These are phyloP conservation scores for Boletus huronensis DNA, from an alignment of 768 basidiomycete species.

Conservation along the genomic window DNA sequence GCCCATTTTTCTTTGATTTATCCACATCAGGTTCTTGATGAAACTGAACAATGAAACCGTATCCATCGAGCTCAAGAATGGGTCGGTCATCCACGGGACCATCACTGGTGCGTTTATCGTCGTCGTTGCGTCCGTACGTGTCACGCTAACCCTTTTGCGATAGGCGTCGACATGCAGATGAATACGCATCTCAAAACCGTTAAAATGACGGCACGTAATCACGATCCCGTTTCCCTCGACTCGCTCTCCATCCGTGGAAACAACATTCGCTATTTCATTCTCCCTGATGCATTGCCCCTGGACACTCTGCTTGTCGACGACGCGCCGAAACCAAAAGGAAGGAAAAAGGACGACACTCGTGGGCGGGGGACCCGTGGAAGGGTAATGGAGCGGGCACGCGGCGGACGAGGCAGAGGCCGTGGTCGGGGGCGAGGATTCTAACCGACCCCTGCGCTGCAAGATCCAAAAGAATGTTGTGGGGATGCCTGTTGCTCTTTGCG, in stretches of 20 bases:
- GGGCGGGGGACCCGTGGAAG: constrained; percentile 55
- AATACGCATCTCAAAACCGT: constrained; percentile 98
- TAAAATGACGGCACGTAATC: constrained; percentile 91
- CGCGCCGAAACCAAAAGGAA: constrained; percentile 90
- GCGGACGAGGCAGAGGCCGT: constrained; percentile 54
- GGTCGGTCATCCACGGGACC: constrained; percentile 91
- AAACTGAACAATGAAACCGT: constrained; percentile 99
- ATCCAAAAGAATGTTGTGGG: constrained; percentile 6
- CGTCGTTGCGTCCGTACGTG: not conserved
- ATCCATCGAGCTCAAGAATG: constrained; percentile 97
- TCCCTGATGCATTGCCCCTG: constrained; percentile 95
- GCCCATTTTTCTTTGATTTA: constrained; percentile 15
- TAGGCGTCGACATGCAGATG: constrained; percentile 99
- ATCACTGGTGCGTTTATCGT: constrained; percentile 73
- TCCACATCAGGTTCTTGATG: constrained; percentile 85
- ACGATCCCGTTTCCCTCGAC: constrained; percentile 84
- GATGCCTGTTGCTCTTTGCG: not conserved
- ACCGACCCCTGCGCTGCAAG: not conserved
- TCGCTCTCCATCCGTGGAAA: constrained; percentile 93
- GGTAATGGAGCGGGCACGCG: constrained; percentile 47
- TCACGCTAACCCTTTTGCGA: constrained; percentile 7
- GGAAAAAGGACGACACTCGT: constrained; percentile 82
- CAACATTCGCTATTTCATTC: constrained; percentile 93
- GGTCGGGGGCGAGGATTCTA: constrained; percentile 45
- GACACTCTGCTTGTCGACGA: constrained; percentile 98